These are phyloP conservation scores for Phalaenopsis hybrid DNA, from an alignment of 116 monocot species.

Conservation along the genomic window DNA sequence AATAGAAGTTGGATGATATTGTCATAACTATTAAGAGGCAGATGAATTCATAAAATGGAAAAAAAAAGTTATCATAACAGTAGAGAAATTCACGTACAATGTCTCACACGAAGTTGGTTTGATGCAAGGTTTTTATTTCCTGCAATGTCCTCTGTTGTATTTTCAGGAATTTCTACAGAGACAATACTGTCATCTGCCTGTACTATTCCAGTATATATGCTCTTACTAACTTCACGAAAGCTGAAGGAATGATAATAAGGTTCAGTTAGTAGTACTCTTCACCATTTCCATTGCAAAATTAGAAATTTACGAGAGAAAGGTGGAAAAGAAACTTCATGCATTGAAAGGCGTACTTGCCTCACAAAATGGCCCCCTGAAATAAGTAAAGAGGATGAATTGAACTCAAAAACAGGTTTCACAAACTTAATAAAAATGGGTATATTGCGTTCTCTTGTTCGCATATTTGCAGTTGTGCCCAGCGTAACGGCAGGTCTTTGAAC, in stretches of 20 bases:
- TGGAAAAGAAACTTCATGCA: neutral
- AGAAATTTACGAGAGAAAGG: neutral
- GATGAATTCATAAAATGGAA: neutral
- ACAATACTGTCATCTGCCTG: slow-evolving; percentile 39
- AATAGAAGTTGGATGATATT: neutral
- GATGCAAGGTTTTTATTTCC: slow-evolving; percentile 91
- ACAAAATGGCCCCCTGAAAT: slow-evolving; percentile 62
- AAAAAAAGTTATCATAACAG: neutral
- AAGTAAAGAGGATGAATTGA: slow-evolving; percentile 61
- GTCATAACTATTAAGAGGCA: neutral
- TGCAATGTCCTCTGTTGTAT: slow-evolving; percentile 60
- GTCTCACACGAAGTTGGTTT: slow-evolving; percentile 59
- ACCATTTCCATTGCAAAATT: neutral
- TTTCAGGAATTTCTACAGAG: slow-evolving; percentile 65
- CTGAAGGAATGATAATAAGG: slow-evolving; percentile 26
- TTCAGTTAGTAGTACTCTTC: neutral
- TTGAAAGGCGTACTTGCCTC: slow-evolving; percentile 37
- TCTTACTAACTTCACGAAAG: slow-evolving; percentile 66
- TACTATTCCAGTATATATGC: slow-evolving; percentile 52
- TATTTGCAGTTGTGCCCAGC: slow-evolving; percentile 43
- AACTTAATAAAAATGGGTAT: slow-evolving; percentile 71
- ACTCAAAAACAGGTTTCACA: slow-evolving; percentile 75
- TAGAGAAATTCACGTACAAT: slow-evolving; percentile 46
- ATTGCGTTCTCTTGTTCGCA: slow-evolving; percentile 46
- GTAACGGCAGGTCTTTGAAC: slow-evolving; percentile 61